Base-by-base conservation (phyloP, 2,329 filamentous ascomycete genomes). In the Colletotrichum cordylinicola region DNA sequence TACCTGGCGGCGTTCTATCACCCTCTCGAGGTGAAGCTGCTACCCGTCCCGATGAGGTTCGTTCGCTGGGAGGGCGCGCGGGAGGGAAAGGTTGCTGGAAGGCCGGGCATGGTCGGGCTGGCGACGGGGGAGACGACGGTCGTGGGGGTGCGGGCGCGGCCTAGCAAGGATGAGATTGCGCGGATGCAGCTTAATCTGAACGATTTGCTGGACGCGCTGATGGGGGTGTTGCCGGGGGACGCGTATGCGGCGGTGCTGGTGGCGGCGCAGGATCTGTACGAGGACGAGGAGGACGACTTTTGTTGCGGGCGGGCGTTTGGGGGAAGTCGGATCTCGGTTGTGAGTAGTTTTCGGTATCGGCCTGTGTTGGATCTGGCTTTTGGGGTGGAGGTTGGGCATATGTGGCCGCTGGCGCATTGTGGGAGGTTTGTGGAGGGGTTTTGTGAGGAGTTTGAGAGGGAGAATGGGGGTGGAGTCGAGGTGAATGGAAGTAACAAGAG, bases 231-330 rank as follows among this genome's bases (percentile, higher is more conserved):
- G 0, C 92, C 91, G 0, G 67, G 78, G 0, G 89, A 94, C 78
- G 92, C 92, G 0, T 92, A 92, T 74, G 87, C 92, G 0, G 80
- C 93, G 2, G 79, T 92, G 0, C 80, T 94, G 43, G 79, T 94
- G 0, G 83, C 90, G 0, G 84, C 91, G 39, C 89, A 93, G n/a
- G 93, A 94, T 79, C 82, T 94, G 16, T 94, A 92, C 79, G 92
- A 94, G 78, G 88, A 88, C 66, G 90, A 93, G 0, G 90, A 93
- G 0, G 93, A 94, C 75, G 89, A 91, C 24, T 95, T 94, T 79
- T 91, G 90, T 69, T 93, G 92, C 76, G 93, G 93, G 0, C 84
- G 92, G 33, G 92, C 93, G 1, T 95, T 92, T 80, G 93, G 93
- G 0, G 91, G 88, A 0, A 91, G 89, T 73, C 86, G 93, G 6